Conservation (phyloP, 139 green algal genomes). For the Chlorella sp. region DNA sequence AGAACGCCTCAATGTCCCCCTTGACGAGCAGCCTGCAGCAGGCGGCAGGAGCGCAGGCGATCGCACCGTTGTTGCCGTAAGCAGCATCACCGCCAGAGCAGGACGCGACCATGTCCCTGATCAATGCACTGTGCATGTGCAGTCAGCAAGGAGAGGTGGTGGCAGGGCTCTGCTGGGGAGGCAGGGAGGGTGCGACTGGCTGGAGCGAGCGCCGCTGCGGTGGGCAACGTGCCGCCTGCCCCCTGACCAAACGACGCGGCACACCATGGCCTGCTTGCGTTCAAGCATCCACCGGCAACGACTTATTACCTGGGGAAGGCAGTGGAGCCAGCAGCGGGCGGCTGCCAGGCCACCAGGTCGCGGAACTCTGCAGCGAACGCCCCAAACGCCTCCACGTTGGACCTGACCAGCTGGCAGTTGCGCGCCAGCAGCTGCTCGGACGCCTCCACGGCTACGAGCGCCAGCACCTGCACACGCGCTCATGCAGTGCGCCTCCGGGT, state of each 20-base stretch:
- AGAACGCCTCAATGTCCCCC: conserved; percentile 39
- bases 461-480: conserved; percentile 65
- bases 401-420: conserved; percentile 34
- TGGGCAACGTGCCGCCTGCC: not conserved
- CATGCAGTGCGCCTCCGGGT: no score
- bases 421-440: conserved; percentile 26
- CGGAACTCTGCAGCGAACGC: conserved; percentile 28
- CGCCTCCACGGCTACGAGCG: conserved; percentile 49
- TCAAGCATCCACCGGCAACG: not conserved
- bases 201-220: not conserved
- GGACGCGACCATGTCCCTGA: no score
- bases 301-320: conserved; percentile 36
- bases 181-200: not conserved
- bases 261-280: not conserved
- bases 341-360: conserved; percentile 39
- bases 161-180: not conserved
- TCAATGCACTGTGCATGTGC: no score
- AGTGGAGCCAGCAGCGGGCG: conserved; percentile 37
- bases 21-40: conserved; percentile 22
- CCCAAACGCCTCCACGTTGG: conserved; percentile 35
- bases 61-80: no score
- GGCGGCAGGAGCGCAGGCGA: no score
- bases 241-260: not conserved
- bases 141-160: no score
- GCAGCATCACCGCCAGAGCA: no score